phyloP scores from a whole-genome alignment of 495 filamentous ascomycete species.

The Paragyromitra xinjiangensis region DNA sequence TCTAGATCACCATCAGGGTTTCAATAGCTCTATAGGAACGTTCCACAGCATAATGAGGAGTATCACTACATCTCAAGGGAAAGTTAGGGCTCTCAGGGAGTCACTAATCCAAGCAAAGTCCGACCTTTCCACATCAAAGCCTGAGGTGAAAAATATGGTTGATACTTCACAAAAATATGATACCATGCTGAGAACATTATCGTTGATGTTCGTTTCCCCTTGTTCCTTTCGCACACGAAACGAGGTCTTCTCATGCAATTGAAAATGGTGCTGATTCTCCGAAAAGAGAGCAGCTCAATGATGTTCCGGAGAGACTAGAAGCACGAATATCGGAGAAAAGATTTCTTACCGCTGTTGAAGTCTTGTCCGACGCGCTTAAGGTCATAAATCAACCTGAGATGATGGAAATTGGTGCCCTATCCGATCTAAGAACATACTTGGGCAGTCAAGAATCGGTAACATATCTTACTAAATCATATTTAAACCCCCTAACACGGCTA shows the following conservation, averaged over 20 bases:
- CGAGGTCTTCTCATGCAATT: not conserved
- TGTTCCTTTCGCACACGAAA: not conserved
- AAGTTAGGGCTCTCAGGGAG: conserved; percentile 82
- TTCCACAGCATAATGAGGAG: conserved; percentile 98
- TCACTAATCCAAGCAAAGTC: conserved; percentile 82
- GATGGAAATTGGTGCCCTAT: conserved; percentile 88
- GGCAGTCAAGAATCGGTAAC: conserved; percentile 82
- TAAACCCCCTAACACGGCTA: conserved; percentile 22
- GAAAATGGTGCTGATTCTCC: conserved; percentile 29
- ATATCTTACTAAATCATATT: conserved; percentile 3
- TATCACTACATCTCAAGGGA: conserved; percentile 85
- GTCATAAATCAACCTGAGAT: conserved; percentile 85
- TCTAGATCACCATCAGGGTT: conserved; percentile 93
- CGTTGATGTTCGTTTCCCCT: conserved; percentile 66
- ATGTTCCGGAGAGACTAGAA: conserved; percentile 92
- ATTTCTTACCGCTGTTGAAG: conserved; percentile 90
- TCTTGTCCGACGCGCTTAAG: conserved; percentile 84
- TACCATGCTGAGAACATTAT: conserved; percentile 83
- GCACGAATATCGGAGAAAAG: conserved; percentile 94
- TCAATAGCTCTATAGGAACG: conserved; percentile 98
- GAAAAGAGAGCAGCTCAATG: conserved; percentile 76
- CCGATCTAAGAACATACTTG: conserved; percentile 85
- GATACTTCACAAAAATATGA: conserved; percentile 89
- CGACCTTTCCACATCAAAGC: conserved; percentile 83
- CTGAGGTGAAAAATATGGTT: conserved; percentile 87